These are phyloP conservation scores for Selaginella tamariscina DNA, from an alignment of 75 land plant genomes.

Conservation along the genomic window DNA sequence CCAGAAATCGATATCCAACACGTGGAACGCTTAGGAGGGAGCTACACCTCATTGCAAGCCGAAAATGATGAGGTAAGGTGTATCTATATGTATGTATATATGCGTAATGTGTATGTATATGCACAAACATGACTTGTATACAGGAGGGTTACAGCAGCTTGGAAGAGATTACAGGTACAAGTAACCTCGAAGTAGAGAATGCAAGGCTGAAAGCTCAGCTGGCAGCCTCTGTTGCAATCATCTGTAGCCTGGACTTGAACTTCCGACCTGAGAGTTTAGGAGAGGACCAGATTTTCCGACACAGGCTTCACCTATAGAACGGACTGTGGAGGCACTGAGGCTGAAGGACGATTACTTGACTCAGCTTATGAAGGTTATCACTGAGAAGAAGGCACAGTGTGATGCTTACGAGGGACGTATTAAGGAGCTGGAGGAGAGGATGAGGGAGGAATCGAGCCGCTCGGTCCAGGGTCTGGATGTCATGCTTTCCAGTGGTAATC, in stretches of 20 bases:
- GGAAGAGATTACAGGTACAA: constrained; percentile 82
- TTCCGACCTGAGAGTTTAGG: constrained; percentile 19
- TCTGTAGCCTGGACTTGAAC: constrained; percentile 52
- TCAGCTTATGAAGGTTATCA: constrained; percentile 48
- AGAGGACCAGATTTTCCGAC: not conserved
- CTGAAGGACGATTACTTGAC: constrained; percentile 84
- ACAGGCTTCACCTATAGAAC: constrained; percentile 38
- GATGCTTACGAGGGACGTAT: constrained; percentile 69
- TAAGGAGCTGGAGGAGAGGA: constrained; percentile 69
- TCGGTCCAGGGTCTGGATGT: not conserved
- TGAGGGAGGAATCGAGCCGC: constrained; percentile 17
- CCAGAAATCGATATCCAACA: constrained; percentile 70
- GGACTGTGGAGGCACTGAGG: constrained; percentile 69
- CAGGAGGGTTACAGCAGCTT: constrained; percentile 37
- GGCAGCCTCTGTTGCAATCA: constrained; percentile 65
- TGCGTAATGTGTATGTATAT: too few species aligned
- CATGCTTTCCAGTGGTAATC: not conserved
- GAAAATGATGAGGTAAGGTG: too few species aligned
- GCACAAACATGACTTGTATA: too few species aligned
- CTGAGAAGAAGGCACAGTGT: constrained; percentile 51
- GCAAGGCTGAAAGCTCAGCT: constrained; percentile 86
- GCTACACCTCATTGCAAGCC: too few species aligned
- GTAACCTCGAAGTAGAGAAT: constrained; percentile 95
- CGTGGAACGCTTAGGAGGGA: too few species aligned
- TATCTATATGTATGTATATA: too few species aligned